Evolutionary conservation across 2,329 filamentous ascomycete species (phyloP).

Genomic region (Neofusicoccum kwambonambiense): DNA sequence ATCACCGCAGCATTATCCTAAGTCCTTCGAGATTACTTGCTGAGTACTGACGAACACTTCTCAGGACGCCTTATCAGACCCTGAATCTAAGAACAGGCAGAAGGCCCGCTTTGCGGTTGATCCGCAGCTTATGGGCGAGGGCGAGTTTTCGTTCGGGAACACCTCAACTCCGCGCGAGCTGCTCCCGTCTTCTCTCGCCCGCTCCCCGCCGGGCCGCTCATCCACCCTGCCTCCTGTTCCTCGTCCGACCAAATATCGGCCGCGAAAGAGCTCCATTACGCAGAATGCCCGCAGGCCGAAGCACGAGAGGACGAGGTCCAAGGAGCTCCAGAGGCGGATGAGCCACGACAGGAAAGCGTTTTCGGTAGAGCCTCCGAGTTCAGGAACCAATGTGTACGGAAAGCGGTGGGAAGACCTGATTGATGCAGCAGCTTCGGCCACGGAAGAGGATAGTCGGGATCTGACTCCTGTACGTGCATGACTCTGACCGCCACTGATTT

Average conservation of each 20-base stretch:
- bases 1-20: background rate
- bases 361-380: constrained; percentile 78
- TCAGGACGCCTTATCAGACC: constrained; percentile 39
- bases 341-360: constrained; percentile 77
- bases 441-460: constrained; percentile 85
- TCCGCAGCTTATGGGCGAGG: constrained; percentile 20
- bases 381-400: constrained; percentile 65
- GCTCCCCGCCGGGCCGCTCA: constrained; percentile 81
- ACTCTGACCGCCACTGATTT: constrained; percentile 9
- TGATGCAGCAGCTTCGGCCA: constrained; percentile 88
- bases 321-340: constrained; percentile 69
- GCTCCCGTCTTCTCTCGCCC: constrained; percentile 76
- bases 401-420: constrained; percentile 97
- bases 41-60: constrained; percentile 3
- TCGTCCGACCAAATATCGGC: constrained; percentile 67
- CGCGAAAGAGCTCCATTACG: constrained; percentile 82
- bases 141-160: constrained; percentile 6
- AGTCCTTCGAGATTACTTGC: background rate
- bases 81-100: constrained; percentile 37
- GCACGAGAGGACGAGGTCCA: constrained; percentile 79
- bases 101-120: constrained; percentile 40
- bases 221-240: constrained; percentile 85
- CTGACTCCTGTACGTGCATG: constrained; percentile 71
- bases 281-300: constrained; percentile 73
- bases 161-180: constrained; percentile 68